Base-by-base conservation (phyloP, 805 yeast genomes). In the Pichia heedii region DNA sequence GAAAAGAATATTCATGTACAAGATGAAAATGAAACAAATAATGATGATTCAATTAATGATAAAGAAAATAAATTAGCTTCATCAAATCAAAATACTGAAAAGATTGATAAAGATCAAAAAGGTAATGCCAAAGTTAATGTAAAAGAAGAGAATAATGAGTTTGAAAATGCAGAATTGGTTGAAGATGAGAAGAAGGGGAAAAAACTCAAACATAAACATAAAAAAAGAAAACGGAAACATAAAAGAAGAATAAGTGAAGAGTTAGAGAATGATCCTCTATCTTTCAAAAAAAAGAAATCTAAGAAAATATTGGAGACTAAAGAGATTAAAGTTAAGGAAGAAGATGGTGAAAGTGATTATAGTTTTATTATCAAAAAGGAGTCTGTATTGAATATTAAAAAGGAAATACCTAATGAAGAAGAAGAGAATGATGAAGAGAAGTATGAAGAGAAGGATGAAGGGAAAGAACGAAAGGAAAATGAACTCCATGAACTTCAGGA, bases 121-220 rank as follows among this genome's bases (percentile, higher is more conserved):
- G 5, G 2, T 13, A 3, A n/a, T 29, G 15, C 12, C 15, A 29
- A 13, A 29, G 13, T 29, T 2, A 29, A 13, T 8, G 15, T 13
- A 5, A 29, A 15, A 12, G 32, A 24, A 27, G 27, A 37, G 20
- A 1, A 16, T 26, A 19, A 18, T 24, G 15, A 20, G 4, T 5
- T n/a, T 11, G 22, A 6, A 22, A 12, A 6, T 29, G 40, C 11
- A 24, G 11, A 24, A 24, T 11, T 8, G 10, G 11, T 8, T 1
- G 33, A 32, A 22, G 22, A n/a, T 26, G 20, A 38, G 33, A 38
- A 32, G 13, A 21, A 13, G 34, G 20, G 11, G 11, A 38, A 26
- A 18, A 24, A 12, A 53, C 49, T 27, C 45, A 44, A 9, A 37
- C 32, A 35, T 19, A 18, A 6, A 16, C 22, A 21, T 42, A 41